A percentile compares a stretch with the other conserved stretches of the same genome.
Conservation (phyloP, 2,329 filamentous ascomycete species). For the Colletotrichum sp. region DNA sequence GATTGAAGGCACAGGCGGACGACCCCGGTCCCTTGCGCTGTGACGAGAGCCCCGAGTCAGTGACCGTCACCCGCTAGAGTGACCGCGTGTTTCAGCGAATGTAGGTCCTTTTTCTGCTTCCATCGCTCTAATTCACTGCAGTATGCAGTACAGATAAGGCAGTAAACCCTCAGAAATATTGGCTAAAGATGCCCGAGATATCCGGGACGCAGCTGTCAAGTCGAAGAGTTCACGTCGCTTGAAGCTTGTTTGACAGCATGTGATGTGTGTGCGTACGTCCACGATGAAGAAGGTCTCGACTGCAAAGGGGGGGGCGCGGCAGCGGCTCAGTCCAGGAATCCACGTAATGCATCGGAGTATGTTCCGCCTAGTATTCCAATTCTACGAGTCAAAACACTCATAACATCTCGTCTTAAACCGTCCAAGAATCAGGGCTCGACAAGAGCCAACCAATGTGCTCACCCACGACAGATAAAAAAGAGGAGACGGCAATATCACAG, state of each 20-base stretch:
- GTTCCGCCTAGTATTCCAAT: background rate
- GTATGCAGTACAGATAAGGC: background rate
- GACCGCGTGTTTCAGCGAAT: constrained; percentile 11
- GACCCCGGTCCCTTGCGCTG: background rate
- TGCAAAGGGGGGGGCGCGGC: background rate
- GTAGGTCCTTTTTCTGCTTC: background rate
- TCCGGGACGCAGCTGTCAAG: background rate
- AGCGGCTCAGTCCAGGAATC: background rate
- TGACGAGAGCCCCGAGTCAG: constrained; percentile 3
- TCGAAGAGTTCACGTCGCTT: background rate
- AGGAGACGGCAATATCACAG: background rate
- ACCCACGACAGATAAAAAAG: background rate
- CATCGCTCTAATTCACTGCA: background rate
- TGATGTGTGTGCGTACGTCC: background rate
- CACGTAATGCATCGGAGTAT: background rate
- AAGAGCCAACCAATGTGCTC: background rate
- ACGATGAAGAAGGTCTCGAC: background rate
- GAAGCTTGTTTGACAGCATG: background rate
- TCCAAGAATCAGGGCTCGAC: background rate
- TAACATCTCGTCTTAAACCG: background rate
- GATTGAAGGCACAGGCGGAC: background rate
- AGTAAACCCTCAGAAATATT: background rate
- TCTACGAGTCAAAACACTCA: background rate
- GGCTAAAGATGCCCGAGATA: background rate
- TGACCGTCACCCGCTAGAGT: background rate